Base-by-base conservation (phyloP, 2,329 filamentous ascomycete species). In the Esteya vermicola region DNA sequence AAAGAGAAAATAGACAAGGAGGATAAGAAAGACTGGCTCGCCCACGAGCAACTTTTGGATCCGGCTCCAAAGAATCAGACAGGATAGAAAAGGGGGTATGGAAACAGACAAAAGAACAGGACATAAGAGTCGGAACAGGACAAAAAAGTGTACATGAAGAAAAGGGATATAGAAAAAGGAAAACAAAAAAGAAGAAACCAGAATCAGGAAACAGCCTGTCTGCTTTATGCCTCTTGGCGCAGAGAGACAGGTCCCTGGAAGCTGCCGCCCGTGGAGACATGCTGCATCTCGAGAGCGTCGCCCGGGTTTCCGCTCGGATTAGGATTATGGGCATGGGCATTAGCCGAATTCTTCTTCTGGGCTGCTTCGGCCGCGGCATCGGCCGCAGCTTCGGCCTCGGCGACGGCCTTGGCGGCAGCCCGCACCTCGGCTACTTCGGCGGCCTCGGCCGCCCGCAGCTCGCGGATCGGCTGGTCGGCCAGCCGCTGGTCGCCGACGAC, bases 401-500 rank as follows among this genome's bases (percentile, higher is more conserved):
- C 25, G 25, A 26, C 25, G 25, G 8, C 25, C 8, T 7, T 13
- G 13, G 25, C 13, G 25, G 25, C n/a, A 26, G 25, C 8, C 25
- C 8, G 25, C 25, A 13, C 25, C 25, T 7, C 25, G 25, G 25
- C 25, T 7, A 10, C 10, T 28, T 10, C n/a, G 12, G 6, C 9
- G 10, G 26, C n/a, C n/a, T 31, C 37, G 36, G 37, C 22, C 10
- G 14, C 31, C 27, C 31, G 14, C 34, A 8, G 19, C 22, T 13
- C 33, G 13, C 20, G 19, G 37, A 65, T 72, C 46, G 68, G 64
- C 41, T 57, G 34, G 12, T 43, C 49, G 6, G 80, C 83, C 45
- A 95, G 76, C 21, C 91, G 75, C 60, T 93, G 84, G 57, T 96
- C 91, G 7, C 91, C 91, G 45, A 78, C 70, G 46, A 76, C 64